phyloP scores from a whole-genome alignment of 2,329 filamentous ascomycete genomes.

The Colletotrichum sp. region DNA sequence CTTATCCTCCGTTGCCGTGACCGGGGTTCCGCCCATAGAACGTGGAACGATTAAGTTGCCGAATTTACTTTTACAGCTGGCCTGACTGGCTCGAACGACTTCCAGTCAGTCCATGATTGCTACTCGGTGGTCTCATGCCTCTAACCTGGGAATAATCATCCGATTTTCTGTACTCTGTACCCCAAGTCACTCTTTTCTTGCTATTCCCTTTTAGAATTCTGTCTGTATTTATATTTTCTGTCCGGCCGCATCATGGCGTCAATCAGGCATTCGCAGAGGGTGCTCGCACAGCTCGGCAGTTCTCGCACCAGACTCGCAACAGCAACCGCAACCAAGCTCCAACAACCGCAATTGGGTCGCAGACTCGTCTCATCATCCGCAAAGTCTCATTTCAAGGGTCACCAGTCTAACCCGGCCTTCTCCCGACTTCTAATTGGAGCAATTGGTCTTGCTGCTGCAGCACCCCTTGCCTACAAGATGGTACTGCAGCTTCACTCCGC shows the following conservation, averaged over 20 bases:
- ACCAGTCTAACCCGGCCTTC: constrained; percentile 1
- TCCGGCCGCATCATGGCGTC: constrained; percentile 8
- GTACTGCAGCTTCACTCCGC: constrained; percentile 40
- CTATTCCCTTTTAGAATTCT: background rate
- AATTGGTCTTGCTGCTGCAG: constrained; percentile 54
- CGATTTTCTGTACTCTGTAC: constrained; percentile 1
- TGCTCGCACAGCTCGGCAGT: constrained; percentile 15
- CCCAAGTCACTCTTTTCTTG: constrained; percentile 9
- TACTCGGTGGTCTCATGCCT: constrained; percentile 14
- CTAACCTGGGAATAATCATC: constrained; percentile 11
- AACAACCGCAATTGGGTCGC: constrained; percentile 12
- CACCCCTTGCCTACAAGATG: constrained; percentile 63
- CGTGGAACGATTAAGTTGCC: constrained; percentile 16
- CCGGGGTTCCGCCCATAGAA: constrained; percentile 11
- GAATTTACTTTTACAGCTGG: constrained; percentile 22
- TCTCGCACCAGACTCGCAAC: constrained; percentile 10
- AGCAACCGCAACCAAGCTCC: background rate
- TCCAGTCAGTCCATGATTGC: constrained; percentile 19
- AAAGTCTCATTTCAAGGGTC: constrained; percentile 16
- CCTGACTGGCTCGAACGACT: constrained; percentile 20
- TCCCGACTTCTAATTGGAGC: constrained; percentile 32
- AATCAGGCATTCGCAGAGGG: background rate
- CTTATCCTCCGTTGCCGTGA: background rate
- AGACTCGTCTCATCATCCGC: constrained; percentile 19
- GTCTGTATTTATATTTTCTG: constrained; percentile 1